These are phyloP conservation scores for Fraxinus floribunda DNA, from an alignment of 305 asterid species.

Conservation along the genomic window DNA sequence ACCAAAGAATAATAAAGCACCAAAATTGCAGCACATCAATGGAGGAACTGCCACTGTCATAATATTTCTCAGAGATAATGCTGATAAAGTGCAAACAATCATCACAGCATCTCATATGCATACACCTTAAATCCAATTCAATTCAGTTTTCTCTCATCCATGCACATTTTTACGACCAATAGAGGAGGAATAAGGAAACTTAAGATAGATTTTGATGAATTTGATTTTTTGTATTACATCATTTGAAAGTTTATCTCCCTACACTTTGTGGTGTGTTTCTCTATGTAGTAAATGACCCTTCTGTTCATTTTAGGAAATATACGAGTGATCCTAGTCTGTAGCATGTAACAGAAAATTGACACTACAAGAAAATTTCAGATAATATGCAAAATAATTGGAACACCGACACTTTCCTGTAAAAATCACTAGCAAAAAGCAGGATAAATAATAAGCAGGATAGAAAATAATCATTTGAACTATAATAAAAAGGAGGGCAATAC, in stretches of 20 bases:
- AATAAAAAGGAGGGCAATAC: slow-evolving; percentile 50
- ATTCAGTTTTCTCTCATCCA: background rate
- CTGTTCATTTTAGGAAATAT: background rate
- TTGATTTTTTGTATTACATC: background rate
- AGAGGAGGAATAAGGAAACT: background rate
- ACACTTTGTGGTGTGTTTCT: background rate
- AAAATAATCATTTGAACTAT: slow-evolving; percentile 9
- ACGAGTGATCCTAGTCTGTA: background rate
- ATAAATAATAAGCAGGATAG: slow-evolving; percentile 16
- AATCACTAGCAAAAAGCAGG: slow-evolving; percentile 8
- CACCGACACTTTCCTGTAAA: background rate
- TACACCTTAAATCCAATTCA: background rate
- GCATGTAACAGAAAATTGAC: background rate
- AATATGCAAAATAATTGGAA: background rate
- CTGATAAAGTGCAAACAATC: background rate
- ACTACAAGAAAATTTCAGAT: background rate
- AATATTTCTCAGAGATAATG: background rate
- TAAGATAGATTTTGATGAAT: background rate
- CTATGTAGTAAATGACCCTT: background rate
- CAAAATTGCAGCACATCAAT: background rate
- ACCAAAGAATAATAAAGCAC: background rate
- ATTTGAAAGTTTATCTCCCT: background rate
- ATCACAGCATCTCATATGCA: background rate
- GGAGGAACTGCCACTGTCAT: background rate
- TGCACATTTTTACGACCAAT: background rate